Percentiles rank a stretch among this genome's conserved stretches.
Evolutionary conservation across 1,284 basidiomycete genomes (phyloP).

Genomic region (Trichosporon ovoides): DNA sequence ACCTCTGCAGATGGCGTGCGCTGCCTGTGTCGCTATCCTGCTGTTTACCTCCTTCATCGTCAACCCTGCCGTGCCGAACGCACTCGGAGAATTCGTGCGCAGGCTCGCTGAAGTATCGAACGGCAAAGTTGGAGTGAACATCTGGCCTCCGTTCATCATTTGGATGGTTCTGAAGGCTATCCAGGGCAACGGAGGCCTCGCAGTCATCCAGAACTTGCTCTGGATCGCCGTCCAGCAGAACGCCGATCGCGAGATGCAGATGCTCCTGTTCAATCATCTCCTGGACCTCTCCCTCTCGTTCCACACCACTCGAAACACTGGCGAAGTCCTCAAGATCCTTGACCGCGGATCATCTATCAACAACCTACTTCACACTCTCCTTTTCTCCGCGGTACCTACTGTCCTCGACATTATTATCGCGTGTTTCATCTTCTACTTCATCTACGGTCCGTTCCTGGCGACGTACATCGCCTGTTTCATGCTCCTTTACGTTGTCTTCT

Average conservation of each 20-base stretch:
- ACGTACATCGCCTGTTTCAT: constrained; percentile 77
- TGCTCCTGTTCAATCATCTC: constrained; percentile 87
- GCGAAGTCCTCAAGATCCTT: constrained; percentile 92
- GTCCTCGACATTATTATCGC: constrained; percentile 92
- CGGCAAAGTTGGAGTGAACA: constrained; percentile 7
- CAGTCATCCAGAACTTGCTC: constrained; percentile 87
- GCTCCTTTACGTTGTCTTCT: constrained; percentile 89
- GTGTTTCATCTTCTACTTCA: constrained; percentile 79
- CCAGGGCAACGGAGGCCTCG: constrained; percentile 56
- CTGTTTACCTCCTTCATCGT: constrained; percentile 16
- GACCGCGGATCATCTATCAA: constrained; percentile 98
- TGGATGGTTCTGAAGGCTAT: constrained; percentile 34
- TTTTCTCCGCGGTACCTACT: constrained; percentile 91
- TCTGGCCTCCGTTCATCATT: constrained; percentile 32
- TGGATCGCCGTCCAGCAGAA: constrained; percentile 94
- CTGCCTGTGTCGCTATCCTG: constrained; percentile 29
- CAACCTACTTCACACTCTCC: constrained; percentile 82
- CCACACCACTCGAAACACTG: constrained; percentile 91
- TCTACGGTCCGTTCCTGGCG: constrained; percentile 72
- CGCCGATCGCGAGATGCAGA: constrained; percentile 85
- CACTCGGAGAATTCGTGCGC: constrained; percentile 34
- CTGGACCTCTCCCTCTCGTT: constrained; percentile 85
- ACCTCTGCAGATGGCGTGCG: constrained; percentile 34
- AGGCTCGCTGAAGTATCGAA: constrained; percentile 25
- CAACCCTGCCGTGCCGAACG: constrained; percentile 32